phyloP scores from a whole-genome alignment of 1,139 yeast genomes.

The Debaryomyces nepalensis region DNA sequence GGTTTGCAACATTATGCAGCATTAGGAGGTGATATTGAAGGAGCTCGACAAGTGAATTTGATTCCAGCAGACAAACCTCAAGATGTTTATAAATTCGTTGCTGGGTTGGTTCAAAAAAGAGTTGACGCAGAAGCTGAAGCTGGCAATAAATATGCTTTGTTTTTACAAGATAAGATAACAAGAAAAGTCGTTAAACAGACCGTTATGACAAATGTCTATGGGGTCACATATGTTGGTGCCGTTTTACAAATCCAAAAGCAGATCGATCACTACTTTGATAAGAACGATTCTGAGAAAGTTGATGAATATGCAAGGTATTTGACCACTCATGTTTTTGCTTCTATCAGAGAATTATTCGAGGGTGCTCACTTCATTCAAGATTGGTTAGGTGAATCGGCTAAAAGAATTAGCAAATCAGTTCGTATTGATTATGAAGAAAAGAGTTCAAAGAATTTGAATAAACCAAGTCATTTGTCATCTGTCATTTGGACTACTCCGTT shows the following conservation, averaged over 20 bases:
- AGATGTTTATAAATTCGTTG: conserved; percentile 87
- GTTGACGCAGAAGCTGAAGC: conserved; percentile 64
- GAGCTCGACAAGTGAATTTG: conserved; percentile 91
- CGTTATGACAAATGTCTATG: conserved; percentile 98
- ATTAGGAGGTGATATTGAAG: conserved; percentile 92
- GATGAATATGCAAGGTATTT: conserved; percentile 63
- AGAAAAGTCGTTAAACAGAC: conserved; percentile 95
- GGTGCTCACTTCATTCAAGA: conserved; percentile 97
- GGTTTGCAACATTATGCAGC: conserved; percentile 99
- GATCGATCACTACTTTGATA: conserved; percentile 48
- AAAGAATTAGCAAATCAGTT: conserved; percentile 77
- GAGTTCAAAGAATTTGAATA: conserved; percentile 32
- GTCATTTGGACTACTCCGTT: conserved; percentile 98
- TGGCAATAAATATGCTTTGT: conserved; percentile 57
- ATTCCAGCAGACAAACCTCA: conserved; percentile 84
- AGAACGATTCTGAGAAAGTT: conserved; percentile 47
- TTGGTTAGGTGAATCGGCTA: conserved; percentile 91
- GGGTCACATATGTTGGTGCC: conserved; percentile 95
- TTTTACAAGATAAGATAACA: conserved; percentile 64
- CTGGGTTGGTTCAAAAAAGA: conserved; percentile 66
- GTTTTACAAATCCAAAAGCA: conserved; percentile 82
- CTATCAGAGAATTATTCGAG: conserved; percentile 82
- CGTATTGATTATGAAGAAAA: conserved; percentile 58
- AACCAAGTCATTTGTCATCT: conserved; percentile 74
- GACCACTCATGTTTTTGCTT: conserved; percentile 77